These are phyloP conservation scores for Haplographium delicatum DNA, from an alignment of 495 filamentous ascomycete genomes.

Conservation along the genomic window DNA sequence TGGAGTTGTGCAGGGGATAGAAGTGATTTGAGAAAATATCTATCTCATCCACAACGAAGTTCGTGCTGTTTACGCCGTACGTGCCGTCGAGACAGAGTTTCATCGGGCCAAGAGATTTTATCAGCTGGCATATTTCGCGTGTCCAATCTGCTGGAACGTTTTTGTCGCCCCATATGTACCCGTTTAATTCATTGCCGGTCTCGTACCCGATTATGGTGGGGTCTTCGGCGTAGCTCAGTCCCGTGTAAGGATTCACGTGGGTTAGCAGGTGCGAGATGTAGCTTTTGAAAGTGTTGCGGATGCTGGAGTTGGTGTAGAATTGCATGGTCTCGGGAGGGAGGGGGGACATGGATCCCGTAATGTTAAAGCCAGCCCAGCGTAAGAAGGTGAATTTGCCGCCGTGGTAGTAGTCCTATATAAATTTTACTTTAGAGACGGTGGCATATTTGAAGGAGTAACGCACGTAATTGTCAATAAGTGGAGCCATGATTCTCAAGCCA, in stretches of 20 bases:
- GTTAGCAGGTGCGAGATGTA: constrained; percentile 45
- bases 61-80: constrained; percentile 48
- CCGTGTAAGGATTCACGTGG: constrained; percentile 49
- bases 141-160: constrained; percentile 45
- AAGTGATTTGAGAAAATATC: constrained; percentile 51
- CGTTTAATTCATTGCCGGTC: constrained; percentile 50
- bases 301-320: constrained; percentile 47
- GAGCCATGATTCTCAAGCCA: constrained; percentile 44
- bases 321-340: constrained; percentile 38
- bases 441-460: constrained; percentile 8
- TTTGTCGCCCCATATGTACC: constrained; percentile 43
- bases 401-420: constrained; percentile 53
- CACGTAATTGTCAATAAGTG: constrained; percentile 43
- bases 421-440: too few species aligned
- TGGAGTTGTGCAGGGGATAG: constrained; percentile 42
- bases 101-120: constrained; percentile 43
- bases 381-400: constrained; percentile 54
- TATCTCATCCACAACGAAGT: constrained; percentile 40
- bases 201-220: constrained; percentile 53
- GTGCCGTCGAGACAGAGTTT: constrained; percentile 51
- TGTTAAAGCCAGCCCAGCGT: constrained; percentile 45
- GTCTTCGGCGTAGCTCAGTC: constrained; percentile 48
- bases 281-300: constrained; percentile 44
- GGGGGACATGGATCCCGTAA: constrained; percentile 31
- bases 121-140: constrained; percentile 38